Evolutionary conservation across 495 filamentous ascomycete species (phyloP).

Genomic region (Trichocladium antarcticum): DNA sequence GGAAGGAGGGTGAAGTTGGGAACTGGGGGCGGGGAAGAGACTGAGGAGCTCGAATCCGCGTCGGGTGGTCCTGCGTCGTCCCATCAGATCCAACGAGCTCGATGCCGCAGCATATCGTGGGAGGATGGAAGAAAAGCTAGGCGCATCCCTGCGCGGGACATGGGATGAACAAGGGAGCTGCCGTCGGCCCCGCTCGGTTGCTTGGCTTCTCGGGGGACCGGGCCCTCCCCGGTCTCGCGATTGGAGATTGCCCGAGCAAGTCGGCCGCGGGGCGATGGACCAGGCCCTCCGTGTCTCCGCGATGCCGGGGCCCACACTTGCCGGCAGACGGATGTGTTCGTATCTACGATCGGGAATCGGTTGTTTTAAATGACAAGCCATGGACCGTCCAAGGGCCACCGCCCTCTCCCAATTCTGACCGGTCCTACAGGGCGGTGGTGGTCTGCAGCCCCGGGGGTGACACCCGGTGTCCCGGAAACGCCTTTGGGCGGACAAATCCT

Average conservation of each 20-base stretch:
- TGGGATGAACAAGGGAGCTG: constrained; percentile 5
- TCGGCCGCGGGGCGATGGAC: not conserved
- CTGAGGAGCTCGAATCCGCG: not conserved
- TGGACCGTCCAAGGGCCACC: too few species aligned
- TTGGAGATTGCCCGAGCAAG: not conserved
- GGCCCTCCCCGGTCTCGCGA: not conserved
- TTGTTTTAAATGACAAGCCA: too few species aligned
- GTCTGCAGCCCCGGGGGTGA: not conserved
- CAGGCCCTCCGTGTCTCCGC: not conserved
- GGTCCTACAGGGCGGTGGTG: too few species aligned
- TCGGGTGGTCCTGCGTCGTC: not conserved
- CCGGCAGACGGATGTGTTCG: too few species aligned
- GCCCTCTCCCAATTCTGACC: too few species aligned
- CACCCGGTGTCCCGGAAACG: constrained; percentile 1
- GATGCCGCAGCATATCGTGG: not conserved
- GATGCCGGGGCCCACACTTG: too few species aligned
- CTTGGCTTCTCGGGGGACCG: not conserved
- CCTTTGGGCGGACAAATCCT: not conserved
- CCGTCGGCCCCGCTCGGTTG: constrained; percentile 7
- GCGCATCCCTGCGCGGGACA: not conserved
- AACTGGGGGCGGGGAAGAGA: not conserved
- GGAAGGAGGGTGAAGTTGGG: not conserved
- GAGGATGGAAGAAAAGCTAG: not conserved
- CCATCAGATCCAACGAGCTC: constrained; percentile 6
- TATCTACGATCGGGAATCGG: too few species aligned